Conservation (phyloP, 2,329 filamentous ascomycete species). For the Botrytis hyacinthi region DNA sequence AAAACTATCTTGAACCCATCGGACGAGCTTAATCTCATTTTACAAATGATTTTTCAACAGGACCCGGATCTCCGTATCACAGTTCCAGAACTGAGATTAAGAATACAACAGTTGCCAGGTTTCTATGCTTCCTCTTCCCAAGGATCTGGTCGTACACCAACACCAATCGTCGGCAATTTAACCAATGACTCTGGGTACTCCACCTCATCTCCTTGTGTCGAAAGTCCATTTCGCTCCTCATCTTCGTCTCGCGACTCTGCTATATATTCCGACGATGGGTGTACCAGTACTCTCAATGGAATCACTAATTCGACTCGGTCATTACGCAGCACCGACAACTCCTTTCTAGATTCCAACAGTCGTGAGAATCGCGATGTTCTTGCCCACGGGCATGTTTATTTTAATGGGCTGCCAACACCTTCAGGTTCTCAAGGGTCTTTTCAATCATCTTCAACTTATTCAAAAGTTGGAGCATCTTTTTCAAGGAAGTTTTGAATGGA, state of each 20-base stretch:
- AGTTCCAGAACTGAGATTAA: conserved; percentile 72
- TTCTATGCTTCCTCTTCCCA: conserved; percentile 26
- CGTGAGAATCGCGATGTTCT: background rate
- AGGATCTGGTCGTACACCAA: background rate
- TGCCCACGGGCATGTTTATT: background rate
- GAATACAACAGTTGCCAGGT: conserved; percentile 66
- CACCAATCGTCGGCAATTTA: background rate
- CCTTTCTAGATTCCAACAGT: background rate
- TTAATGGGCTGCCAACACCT: background rate
- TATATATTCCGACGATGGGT: background rate
- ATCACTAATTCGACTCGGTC: background rate
- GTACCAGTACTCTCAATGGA: background rate
- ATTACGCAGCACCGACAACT: background rate
- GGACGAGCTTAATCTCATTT: conserved; percentile 81
- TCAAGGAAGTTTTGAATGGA: background rate
- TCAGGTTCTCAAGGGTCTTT: background rate
- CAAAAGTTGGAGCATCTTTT: background rate
- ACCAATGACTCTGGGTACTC: conserved; percentile 15
- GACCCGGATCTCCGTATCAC: conserved; percentile 81
- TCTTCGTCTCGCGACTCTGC: conserved; percentile 13
- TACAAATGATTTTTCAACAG: conserved; percentile 83
- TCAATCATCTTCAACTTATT: background rate
- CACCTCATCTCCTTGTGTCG: background rate
- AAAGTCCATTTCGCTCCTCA: background rate
- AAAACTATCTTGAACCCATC: conserved; percentile 91